Conservation (phyloP, 164 flowering plant genomes). For the Chimonanthus salicifolius region DNA sequence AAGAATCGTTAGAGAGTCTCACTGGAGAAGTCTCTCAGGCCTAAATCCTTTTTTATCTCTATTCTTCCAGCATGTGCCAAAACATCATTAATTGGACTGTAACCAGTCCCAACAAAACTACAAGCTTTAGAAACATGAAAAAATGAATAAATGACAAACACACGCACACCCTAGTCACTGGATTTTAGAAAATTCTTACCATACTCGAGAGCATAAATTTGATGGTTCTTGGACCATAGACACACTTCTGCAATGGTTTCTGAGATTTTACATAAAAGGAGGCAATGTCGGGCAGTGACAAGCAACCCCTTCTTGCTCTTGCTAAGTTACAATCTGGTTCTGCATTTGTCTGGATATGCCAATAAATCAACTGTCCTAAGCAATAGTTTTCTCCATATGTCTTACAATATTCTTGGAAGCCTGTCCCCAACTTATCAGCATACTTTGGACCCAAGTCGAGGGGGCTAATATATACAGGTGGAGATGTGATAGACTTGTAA, state of each 20-base stretch:
- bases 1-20: too few relatives aligned
- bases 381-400: slow-evolving; percentile 93
- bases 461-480: slow-evolving; percentile 89
- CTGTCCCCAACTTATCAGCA: slow-evolving; percentile 62
- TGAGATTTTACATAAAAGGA: slow-evolving; percentile 83
- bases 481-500: slow-evolving; percentile 75
- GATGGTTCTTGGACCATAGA: slow-evolving; percentile 75
- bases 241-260: slow-evolving; percentile 62
- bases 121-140: background rate
- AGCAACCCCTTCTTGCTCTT: slow-evolving; percentile 79
- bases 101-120: background rate
- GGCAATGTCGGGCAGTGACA: slow-evolving; percentile 71
- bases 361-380: slow-evolving; percentile 88
- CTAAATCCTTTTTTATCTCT: too few relatives aligned
- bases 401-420: slow-evolving; percentile 71
- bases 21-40: too few relatives aligned
- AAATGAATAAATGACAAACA: background rate
- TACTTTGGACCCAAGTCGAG: slow-evolving; percentile 92
- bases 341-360: slow-evolving; percentile 76
- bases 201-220: slow-evolving; percentile 74
- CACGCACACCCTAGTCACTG: too few relatives aligned
- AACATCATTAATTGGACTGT: background rate
- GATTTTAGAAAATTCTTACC: slow-evolving; percentile 40
- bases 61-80: background rate
- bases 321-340: slow-evolving; percentile 72